Evolutionary conservation across 805 yeast genomes (phyloP), one percentile per base, ranked within the genome.

Genomic region (Saccharomycopsis sp.): DNA sequence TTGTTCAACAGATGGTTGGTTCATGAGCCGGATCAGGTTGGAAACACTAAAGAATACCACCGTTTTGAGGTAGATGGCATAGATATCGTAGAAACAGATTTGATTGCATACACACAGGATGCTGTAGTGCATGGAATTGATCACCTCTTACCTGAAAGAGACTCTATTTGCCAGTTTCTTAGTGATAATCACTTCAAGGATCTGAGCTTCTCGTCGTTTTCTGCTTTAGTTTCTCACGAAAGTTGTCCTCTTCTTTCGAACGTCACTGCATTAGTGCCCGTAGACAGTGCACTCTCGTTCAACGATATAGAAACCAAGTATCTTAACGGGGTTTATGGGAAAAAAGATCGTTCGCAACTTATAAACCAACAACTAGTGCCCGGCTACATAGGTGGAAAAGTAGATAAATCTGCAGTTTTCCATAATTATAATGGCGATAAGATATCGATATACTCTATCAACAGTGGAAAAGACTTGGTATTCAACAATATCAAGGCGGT

Each of bases 101-200:
- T 82, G 24, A 71, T 69, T 55, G 89, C 94, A 1, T 76, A 77
- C 55, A 80, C 82, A 52, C 88, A 85, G 64, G 76, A 82, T 64
- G 81, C 92, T 0, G 80, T 79, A 29, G 81, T 89, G 12, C 89
- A 87, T 59, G 90, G 87, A 0, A 74, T 87, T 1, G 82, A 81
- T 58, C 64, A 71, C 17, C 64, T 79, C 9, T 62, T 86, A 1
- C 73, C 75, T 14, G 42, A 65, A 35, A 71, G 71, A 65, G 72
- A 72, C 53, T 59, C 67, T 25, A 62, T 74, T 19, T 76, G 75
- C 65, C 74, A 73, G 2, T 65, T 77, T 9, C 60, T 82, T 15
- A 52, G 54, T 14, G 55, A 58, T 34, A 55, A 49, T 12, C 20
- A 44, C 8, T 44, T 5, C 22, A n/a, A 17, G 12, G 19, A n/a